A percentile compares a stretch with the other conserved stretches of the same genome.
phyloP scores from a whole-genome alignment of 495 filamentous ascomycete genomes.

The Polyplosphaeria fusca region DNA sequence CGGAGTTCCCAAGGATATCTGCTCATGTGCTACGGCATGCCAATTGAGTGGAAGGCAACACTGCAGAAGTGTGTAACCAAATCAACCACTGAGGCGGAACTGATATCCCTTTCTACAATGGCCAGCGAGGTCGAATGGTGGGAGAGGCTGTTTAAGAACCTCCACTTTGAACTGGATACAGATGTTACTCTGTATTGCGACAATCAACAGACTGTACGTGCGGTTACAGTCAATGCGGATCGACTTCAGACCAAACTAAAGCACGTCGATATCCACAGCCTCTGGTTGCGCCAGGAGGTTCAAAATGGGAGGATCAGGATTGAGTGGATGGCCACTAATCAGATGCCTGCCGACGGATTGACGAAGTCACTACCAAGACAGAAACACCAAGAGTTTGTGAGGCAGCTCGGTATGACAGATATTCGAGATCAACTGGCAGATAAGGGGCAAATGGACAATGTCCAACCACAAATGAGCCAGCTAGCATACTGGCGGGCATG shows the following conservation, averaged over 20 bases:
- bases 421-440: too few species aligned
- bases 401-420: too few species aligned
- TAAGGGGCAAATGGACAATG: too few species aligned
- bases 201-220: slow-evolving; percentile 18
- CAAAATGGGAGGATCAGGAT: not conserved
- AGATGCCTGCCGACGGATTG: too few species aligned
- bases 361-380: too few species aligned
- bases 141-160: slow-evolving; percentile 16
- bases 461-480: too few species aligned
- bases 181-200: slow-evolving; percentile 8
- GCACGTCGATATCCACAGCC: slow-evolving; percentile 22
- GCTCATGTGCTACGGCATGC: slow-evolving; percentile 30
- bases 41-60: slow-evolving; percentile 34
- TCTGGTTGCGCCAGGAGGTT: slow-evolving; percentile 20
- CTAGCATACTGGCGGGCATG: too few species aligned
- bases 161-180: not conserved
- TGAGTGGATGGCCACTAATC: too few species aligned
- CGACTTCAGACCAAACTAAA: slow-evolving; percentile 16
- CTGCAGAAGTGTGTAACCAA: slow-evolving; percentile 34
- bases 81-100: slow-evolving; percentile 38
- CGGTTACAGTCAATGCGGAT: not conserved
- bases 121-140: slow-evolving; percentile 22
- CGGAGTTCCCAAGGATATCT: slow-evolving; percentile 29
- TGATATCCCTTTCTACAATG: slow-evolving; percentile 24
- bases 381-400: too few species aligned